Evolutionary conservation across 805 yeast genomes (phyloP).

Genomic region (Candida bentonensis): DNA sequence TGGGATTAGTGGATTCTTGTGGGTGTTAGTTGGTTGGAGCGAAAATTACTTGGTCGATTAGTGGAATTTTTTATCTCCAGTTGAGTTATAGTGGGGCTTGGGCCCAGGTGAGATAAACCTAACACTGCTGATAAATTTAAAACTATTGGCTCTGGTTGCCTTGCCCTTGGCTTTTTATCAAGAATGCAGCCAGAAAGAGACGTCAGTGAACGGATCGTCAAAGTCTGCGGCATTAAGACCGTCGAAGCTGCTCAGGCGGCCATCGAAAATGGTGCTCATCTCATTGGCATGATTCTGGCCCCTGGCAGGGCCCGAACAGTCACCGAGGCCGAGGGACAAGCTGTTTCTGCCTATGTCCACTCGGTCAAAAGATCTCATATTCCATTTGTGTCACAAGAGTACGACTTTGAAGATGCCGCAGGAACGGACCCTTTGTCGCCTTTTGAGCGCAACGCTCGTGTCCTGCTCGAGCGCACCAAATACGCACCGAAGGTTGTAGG

Average conservation of each 20-base stretch:
- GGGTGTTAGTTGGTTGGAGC: too few species aligned
- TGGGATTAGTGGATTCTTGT: too few species aligned
- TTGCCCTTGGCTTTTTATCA: not conserved
- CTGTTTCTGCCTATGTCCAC: conserved; percentile 27
- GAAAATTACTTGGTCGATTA: too few species aligned
- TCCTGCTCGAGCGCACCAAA: not conserved
- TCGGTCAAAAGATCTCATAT: conserved; percentile 1
- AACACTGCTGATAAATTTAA: not conserved
- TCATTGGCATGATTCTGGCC: conserved; percentile 77
- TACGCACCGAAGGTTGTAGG: conserved; percentile 45
- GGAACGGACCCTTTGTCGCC: conserved; percentile 3
- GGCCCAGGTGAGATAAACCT: too few species aligned
- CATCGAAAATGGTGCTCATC: conserved; percentile 53
- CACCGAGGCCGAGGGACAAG: conserved; percentile 29
- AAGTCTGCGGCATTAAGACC: conserved; percentile 72
- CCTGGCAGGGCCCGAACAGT: conserved; percentile 71
- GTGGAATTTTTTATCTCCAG: too few species aligned
- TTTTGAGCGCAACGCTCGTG: not conserved
- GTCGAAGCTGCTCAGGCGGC: conserved; percentile 60
- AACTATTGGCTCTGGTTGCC: not conserved
- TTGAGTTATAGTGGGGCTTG: too few species aligned
- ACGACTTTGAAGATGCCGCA: too few species aligned
- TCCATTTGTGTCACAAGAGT: not conserved
- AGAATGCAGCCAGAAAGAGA: not conserved
- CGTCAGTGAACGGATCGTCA: conserved; percentile 31